Conservation (phyloP, 371 early-diverging fungal genomes). For the Syncephalastrum racemosum region DNA sequence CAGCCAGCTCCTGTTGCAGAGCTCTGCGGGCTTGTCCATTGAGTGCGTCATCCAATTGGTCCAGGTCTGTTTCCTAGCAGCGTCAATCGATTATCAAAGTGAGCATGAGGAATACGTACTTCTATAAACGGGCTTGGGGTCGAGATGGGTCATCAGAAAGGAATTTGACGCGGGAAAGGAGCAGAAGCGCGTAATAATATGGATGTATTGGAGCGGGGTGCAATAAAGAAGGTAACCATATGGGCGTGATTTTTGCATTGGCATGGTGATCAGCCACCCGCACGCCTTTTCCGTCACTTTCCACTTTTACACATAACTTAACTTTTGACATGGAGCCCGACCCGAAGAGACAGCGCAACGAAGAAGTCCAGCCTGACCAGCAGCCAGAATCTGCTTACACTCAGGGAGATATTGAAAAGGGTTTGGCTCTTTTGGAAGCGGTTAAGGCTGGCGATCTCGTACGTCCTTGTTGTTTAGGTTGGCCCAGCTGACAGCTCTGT, state of each 20-base stretch:
- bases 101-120: no score
- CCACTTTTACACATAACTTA: background rate
- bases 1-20: no score
- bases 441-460: slow-evolving; percentile 44
- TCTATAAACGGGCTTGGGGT: no score
- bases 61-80: no score
- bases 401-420: slow-evolving; percentile 36
- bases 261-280: slow-evolving; percentile 5
- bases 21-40: no score
- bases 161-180: no score
- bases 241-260: slow-evolving; percentile 2
- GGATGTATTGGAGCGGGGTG: background rate
- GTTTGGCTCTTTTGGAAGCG: slow-evolving; percentile 34
- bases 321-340: slow-evolving; percentile 3
- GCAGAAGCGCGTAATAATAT: no score
- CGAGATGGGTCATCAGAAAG: no score
- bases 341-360: slow-evolving; percentile 8
- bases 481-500: background rate
- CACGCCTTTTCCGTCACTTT: no score
- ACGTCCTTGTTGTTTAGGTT: slow-evolving; percentile 7
- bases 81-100: no score
- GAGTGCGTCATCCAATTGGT: no score
- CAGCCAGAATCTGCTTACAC: slow-evolving; percentile 19
- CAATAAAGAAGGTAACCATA: slow-evolving; percentile 4
- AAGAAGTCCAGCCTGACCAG: slow-evolving; percentile 5